phyloP scores from a whole-genome alignment of 345 rosid genomes.

The Lepidium aucheri region DNA sequence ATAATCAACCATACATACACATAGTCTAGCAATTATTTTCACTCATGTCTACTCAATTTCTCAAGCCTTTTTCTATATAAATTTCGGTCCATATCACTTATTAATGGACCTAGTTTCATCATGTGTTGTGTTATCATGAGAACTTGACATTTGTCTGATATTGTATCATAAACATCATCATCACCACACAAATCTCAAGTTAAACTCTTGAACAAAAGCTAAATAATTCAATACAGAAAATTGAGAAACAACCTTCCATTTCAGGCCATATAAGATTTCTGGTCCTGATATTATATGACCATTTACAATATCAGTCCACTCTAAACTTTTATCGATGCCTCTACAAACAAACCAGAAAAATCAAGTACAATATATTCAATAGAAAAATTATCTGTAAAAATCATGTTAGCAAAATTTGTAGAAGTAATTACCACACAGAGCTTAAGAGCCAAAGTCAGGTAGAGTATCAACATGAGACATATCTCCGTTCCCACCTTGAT shows the following conservation, averaged over 20 bases:
- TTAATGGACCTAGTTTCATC: too few species aligned
- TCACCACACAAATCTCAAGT: conserved; percentile 37
- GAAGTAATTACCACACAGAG: too few species aligned
- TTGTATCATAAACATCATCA: conserved; percentile 65
- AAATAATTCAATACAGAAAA: not conserved
- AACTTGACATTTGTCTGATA: conserved; percentile 46
- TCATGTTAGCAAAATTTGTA: not conserved
- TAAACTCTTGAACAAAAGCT: not conserved
- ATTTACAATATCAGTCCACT: conserved; percentile 94
- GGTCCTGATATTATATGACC: conserved; percentile 24
- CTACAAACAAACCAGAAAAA: conserved; percentile 30
- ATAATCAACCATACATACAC: too few species aligned
- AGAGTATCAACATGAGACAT: too few species aligned
- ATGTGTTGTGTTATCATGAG: too few species aligned
- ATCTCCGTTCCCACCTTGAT: too few species aligned
- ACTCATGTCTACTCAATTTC: too few species aligned
- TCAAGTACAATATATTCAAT: not conserved
- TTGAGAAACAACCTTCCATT: conserved; percentile 53
- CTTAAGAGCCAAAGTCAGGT: too few species aligned
- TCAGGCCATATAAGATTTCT: conserved; percentile 85
- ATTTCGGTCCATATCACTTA: too few species aligned
- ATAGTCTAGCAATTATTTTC: too few species aligned
- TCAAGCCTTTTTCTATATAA: too few species aligned
- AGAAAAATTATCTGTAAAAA: not conserved
- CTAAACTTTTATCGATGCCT: conserved; percentile 69